These are phyloP conservation scores for Ceratocystiopsis brevicomis DNA, from an alignment of 2,329 filamentous ascomycete species.

Conservation along the genomic window DNA sequence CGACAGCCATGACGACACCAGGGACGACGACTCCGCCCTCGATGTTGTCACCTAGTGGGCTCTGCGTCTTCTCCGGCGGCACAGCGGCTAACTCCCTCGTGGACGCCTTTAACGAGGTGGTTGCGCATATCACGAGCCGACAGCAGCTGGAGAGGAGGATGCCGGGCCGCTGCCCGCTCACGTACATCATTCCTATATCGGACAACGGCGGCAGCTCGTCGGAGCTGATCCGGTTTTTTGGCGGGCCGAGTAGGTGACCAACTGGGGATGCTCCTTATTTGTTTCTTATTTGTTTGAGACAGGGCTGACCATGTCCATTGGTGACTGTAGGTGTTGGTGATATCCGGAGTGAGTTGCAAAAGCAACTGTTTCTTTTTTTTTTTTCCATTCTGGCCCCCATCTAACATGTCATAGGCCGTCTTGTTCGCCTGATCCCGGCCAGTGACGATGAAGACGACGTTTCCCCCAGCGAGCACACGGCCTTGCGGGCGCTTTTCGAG, in stretches of 20 bases:
- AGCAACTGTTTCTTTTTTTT: neutral
- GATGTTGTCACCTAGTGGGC: slow-evolving; percentile 20
- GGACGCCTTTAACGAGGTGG: slow-evolving; percentile 59
- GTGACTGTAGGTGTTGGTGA: slow-evolving; percentile 36
- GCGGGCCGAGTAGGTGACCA: slow-evolving; percentile 52
- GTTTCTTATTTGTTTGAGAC: neutral
- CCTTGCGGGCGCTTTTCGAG: slow-evolving; percentile 74
- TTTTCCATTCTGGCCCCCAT: neutral
- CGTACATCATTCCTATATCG: slow-evolving; percentile 84
- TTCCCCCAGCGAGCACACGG: slow-evolving; percentile 44
- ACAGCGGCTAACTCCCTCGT: slow-evolving; percentile 90
- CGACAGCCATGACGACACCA: too few species aligned
- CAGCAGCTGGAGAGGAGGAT: neutral
- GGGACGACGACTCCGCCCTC: too few species aligned
- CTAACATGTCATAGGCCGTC: slow-evolving; percentile 40
- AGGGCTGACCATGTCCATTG: neutral
- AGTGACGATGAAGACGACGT: slow-evolving; percentile 11
- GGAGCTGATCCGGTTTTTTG: slow-evolving; percentile 85
- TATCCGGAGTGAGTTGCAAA: slow-evolving; percentile 38
- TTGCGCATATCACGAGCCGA: slow-evolving; percentile 14
- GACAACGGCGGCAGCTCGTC: slow-evolving; percentile 92
- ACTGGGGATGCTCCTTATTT: neutral
- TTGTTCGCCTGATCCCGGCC: slow-evolving; percentile 77
- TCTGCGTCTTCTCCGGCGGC: slow-evolving; percentile 79
- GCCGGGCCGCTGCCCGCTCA: slow-evolving; percentile 43